Conservation (phyloP, 805 yeast genomes). For the Yarrowia phangngaensis region DNA sequence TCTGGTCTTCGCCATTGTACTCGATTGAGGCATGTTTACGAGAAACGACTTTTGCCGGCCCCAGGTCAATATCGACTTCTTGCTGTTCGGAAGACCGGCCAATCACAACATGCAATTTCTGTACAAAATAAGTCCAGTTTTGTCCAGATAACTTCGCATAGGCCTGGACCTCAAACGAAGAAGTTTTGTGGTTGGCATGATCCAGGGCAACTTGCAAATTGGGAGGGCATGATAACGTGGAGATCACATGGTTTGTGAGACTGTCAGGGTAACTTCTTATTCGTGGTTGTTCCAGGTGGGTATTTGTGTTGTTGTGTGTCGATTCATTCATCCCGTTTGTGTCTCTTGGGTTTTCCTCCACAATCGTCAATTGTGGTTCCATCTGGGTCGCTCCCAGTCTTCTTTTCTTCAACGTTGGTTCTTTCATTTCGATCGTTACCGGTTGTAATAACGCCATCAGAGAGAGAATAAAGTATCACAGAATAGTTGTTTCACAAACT, state of each 20-base stretch:
- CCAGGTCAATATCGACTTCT: slow-evolving; percentile 76
- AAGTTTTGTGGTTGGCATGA: slow-evolving; percentile 69
- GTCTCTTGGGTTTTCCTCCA: slow-evolving; percentile 1
- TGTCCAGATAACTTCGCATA: slow-evolving; percentile 93
- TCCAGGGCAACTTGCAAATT: slow-evolving; percentile 72
- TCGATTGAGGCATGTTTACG: slow-evolving; percentile 83
- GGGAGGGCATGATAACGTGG: slow-evolving; percentile 64
- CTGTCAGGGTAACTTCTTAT: slow-evolving; percentile 45
- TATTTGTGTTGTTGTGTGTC: not conserved
- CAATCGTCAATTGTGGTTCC: slow-evolving; percentile 10
- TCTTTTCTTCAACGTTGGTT: slow-evolving; percentile 13
- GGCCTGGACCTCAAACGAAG: slow-evolving; percentile 68
- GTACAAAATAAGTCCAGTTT: slow-evolving; percentile 92
- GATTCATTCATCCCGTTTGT: not conserved
- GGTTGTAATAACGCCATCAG: slow-evolving; percentile 24
- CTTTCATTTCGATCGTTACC: slow-evolving; percentile 14
- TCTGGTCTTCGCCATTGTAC: slow-evolving; percentile 66
- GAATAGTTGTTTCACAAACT: too few relatives aligned
- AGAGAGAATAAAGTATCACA: too few relatives aligned
- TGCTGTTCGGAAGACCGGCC: slow-evolving; percentile 54
- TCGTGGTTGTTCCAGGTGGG: slow-evolving; percentile 31
- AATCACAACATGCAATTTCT: slow-evolving; percentile 65
- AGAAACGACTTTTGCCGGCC: slow-evolving; percentile 96
- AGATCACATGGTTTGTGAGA: slow-evolving; percentile 68
- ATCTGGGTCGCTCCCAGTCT: slow-evolving; percentile 19